Percentiles rank a stretch among this genome's conserved stretches.
Evolutionary conservation across 805 yeast genomes (phyloP).

Genomic region (Kodamaea neixiangensis): DNA sequence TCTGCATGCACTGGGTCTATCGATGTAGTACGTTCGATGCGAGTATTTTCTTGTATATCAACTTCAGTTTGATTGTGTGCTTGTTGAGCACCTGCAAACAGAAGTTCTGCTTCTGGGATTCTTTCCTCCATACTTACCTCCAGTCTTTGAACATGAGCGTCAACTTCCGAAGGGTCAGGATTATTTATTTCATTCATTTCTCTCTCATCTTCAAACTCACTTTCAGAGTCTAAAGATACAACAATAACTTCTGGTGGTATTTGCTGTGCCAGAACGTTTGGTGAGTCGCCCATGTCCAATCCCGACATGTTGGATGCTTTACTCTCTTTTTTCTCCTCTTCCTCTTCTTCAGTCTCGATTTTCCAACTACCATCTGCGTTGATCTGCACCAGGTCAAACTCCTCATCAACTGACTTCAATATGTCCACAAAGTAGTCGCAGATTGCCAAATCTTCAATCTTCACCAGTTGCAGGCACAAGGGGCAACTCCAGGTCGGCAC

Average conservation of each 20-base stretch:
- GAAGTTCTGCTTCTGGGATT: background rate
- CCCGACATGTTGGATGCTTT: slow-evolving; percentile 1
- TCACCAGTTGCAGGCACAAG: slow-evolving; percentile 59
- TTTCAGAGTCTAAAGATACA: slow-evolving; percentile 53
- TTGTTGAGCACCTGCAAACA: too few relatives aligned
- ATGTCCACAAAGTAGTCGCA: slow-evolving; percentile 75
- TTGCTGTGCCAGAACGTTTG: background rate
- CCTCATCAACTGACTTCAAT: slow-evolving; percentile 52
- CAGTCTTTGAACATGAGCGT: background rate
- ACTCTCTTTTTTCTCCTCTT: slow-evolving; percentile 8
- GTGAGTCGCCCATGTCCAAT: slow-evolving; percentile 4
- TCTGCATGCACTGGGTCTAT: too few relatives aligned
- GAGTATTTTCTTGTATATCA: background rate
- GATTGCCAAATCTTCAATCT: slow-evolving; percentile 60
- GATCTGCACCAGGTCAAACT: slow-evolving; percentile 66
- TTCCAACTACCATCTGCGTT: slow-evolving; percentile 76
- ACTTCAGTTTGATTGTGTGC: background rate
- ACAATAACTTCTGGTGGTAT: slow-evolving; percentile 29
- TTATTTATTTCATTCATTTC: background rate
- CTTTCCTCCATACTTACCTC: background rate
- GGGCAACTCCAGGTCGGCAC: slow-evolving; percentile 91
- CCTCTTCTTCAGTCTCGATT: slow-evolving; percentile 23
- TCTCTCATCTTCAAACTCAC: slow-evolving; percentile 36
- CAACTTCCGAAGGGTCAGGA: too few relatives aligned
- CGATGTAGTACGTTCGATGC: too few relatives aligned